Evolutionary conservation across 2,329 filamentous ascomycete genomes (phyloP).

Genomic region (Aspergillus alliaceus): DNA sequence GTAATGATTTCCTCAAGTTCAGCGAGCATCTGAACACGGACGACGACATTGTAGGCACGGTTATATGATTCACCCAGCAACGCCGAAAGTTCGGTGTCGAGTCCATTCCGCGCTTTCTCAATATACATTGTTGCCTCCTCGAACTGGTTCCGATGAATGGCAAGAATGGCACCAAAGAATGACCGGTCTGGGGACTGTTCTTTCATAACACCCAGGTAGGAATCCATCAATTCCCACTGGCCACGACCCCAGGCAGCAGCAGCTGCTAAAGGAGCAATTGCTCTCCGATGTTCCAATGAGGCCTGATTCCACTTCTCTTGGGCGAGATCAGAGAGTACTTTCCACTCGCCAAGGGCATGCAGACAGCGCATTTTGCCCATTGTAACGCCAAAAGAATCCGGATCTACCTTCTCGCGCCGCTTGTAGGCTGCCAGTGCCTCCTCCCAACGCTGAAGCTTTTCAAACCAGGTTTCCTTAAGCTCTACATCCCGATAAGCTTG

Average conservation of each 20-base stretch:
- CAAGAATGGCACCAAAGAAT: conserved; percentile 95
- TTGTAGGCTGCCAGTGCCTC: conserved; percentile 92
- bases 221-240: conserved; percentile 98
- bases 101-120: conserved; percentile 83
- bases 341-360: conserved; percentile 97
- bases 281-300: conserved; percentile 78
- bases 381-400: conserved; percentile 84
- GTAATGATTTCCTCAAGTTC: conserved; percentile 97
- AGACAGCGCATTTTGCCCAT: conserved; percentile 99
- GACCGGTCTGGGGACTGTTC: conserved; percentile 88
- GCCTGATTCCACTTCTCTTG: conserved; percentile 94
- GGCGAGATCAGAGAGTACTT: conserved; percentile 81
- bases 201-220: conserved; percentile 94
- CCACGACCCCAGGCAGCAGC: conserved; percentile 94
- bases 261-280: conserved; percentile 89
- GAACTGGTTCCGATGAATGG: conserved; percentile 94
- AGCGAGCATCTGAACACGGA: conserved; percentile 97
- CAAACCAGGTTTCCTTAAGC: conserved; percentile 97
- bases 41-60: conserved; percentile 94
- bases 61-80: conserved; percentile 98
- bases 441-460: conserved; percentile 97
- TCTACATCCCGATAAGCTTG: conserved; percentile 96
- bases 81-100: conserved; percentile 94
- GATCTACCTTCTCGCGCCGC: conserved; percentile 73
- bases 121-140: conserved; percentile 86